Conservation (phyloP, 2,329 filamentous ascomycete species). For the Fusarium euwallaceae region DNA sequence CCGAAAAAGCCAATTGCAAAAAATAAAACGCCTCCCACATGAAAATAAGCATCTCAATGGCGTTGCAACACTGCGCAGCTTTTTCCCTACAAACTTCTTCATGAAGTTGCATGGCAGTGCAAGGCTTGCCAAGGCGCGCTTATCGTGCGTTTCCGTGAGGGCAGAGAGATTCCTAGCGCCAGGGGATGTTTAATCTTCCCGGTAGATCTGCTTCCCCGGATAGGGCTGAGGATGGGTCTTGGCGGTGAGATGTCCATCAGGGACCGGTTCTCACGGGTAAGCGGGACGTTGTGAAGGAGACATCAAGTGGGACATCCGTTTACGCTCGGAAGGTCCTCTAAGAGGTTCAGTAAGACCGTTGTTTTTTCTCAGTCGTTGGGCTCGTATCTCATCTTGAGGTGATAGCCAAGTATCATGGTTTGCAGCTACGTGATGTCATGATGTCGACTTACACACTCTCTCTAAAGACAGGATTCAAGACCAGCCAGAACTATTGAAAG, state of each 20-base stretch:
- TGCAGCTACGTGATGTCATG: neutral
- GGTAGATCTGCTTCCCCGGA: neutral
- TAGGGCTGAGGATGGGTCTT: slow-evolving; percentile 28
- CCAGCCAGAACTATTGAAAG: neutral
- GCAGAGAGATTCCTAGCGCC: neutral
- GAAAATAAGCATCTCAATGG: neutral
- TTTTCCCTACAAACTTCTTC: neutral
- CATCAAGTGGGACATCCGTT: neutral
- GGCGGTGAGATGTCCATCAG: neutral
- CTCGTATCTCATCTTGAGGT: neutral
- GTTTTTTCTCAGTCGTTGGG: neutral
- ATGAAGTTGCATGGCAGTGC: neutral
- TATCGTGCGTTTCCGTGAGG: neutral
- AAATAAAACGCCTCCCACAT: neutral
- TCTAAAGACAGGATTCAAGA: neutral
- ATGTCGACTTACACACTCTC: neutral
- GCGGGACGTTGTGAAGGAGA: neutral
- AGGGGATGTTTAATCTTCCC: neutral
- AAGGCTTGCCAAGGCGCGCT: neutral
- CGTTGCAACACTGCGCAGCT: neutral
- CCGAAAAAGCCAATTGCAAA: neutral
- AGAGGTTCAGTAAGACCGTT: neutral
- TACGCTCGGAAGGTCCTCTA: neutral
- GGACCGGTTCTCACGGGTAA: neutral
- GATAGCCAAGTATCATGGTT: neutral